Base-by-base conservation (phyloP, 192 early-diverging fungal species). In the Coemansia sp. region DNA sequence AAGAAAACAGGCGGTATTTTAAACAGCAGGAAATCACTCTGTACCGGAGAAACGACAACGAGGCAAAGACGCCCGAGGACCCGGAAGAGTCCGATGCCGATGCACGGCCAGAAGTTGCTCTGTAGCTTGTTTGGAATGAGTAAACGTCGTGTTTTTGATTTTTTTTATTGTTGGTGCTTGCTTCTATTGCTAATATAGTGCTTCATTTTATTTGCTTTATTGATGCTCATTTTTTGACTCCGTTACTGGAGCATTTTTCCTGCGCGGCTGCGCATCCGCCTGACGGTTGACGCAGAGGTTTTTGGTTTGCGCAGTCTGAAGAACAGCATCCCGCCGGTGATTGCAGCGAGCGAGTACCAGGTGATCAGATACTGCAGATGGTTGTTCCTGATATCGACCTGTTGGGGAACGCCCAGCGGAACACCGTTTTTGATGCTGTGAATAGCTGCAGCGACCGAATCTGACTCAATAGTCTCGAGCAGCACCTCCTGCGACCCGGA, bases 21-120 rank as follows among this genome's bases (percentile, higher is more conserved):
- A 99, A 98, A 85, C 96, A 98, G 82, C 96, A 98, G 82, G 97
- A 99, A 66, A 94, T 94, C 38, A 94, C 92, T 18, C 87, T 94
- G 36, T 92, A 87, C 80, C 77, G 92, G 66, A 84, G 66, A 64
- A 84, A 80, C 56, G 80, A 81, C 32, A 72, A 67, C 69, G 75
- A 83, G 64, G 58, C 29, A 42, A 51, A 45, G 2, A 38, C 66
- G 6, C 50, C 51, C 14, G 48, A 59, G 10, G 68, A 51, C 17
- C 30, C 11, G 31, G 60, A 45, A 14, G 42, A 45, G 42, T 45
- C 42, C 10, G 42, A 45, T 7, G 42, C 42, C 42, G 12, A 45
- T 45, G 42, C 42, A 14, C 8, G 42, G 12, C 11, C 42, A 45
- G 42, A 14, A 54, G 51, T 54, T 54, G 18, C 29, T 38, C 36